These are phyloP conservation scores for Hypomontagnella monticulosa DNA, from an alignment of 495 filamentous ascomycete genomes.

Conservation along the genomic window DNA sequence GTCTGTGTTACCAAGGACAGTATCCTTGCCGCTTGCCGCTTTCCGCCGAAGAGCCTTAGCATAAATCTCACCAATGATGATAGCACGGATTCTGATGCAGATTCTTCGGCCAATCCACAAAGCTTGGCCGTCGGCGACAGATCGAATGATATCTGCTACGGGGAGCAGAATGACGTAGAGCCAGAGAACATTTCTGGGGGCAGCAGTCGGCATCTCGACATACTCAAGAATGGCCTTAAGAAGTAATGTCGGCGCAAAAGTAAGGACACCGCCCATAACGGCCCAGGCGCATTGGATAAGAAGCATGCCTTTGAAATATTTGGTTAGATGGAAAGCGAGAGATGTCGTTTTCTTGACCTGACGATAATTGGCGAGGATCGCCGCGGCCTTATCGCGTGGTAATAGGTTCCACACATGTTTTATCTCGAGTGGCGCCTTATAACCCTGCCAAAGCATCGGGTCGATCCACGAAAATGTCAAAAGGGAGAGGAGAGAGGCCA, in stretches of 20 bases:
- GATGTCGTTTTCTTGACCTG: constrained; percentile 84
- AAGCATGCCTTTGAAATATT: constrained; percentile 82
- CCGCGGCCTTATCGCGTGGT: constrained; percentile 84
- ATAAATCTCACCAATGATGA: constrained; percentile 98
- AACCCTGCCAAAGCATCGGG: constrained; percentile 88
- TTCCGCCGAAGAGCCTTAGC: constrained; percentile 95
- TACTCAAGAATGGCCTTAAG: constrained; percentile 92
- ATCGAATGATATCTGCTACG: constrained; percentile 77
- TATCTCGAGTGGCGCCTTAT: constrained; percentile 82
- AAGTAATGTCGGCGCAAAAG: constrained; percentile 90
- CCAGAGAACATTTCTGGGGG: constrained; percentile 92
- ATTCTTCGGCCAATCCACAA: constrained; percentile 94
- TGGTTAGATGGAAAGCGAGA: constrained; percentile 81
- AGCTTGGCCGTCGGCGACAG: constrained; percentile 84
- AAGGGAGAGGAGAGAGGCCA: constrained; percentile 87
- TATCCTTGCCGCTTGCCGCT: constrained; percentile 79
- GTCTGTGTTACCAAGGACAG: constrained; percentile 64
- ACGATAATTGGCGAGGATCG: constrained; percentile 81
- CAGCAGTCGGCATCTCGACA: constrained; percentile 80
- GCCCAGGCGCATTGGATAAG: constrained; percentile 84
- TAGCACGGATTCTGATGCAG: constrained; percentile 89
- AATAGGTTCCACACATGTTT: constrained; percentile 91
- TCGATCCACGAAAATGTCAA: constrained; percentile 93
- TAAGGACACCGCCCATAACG: constrained; percentile 77
- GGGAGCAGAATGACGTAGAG: constrained; percentile 93